Percentiles rank a stretch among this genome's conserved stretches.
These are phyloP conservation scores for Podospora pseudopauciseta DNA, from an alignment of 495 filamentous ascomycete species.

Conservation along the genomic window DNA sequence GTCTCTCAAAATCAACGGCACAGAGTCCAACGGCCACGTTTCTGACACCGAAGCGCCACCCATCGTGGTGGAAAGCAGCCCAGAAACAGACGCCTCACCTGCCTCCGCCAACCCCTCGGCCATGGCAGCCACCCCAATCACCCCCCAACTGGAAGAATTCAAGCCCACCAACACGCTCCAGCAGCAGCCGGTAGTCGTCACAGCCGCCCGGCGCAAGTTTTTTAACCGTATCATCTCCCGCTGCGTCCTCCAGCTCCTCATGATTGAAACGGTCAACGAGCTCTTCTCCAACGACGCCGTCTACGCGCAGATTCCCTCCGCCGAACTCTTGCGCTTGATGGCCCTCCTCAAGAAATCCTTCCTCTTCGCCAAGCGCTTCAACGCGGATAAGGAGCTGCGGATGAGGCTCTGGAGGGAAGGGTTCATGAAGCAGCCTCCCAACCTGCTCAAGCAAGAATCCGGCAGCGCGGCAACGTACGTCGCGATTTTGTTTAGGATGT, in stretches of 20 bases:
- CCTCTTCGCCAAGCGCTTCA: conserved; percentile 94
- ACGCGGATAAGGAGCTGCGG: conserved; percentile 90
- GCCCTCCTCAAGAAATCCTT: conserved; percentile 88
- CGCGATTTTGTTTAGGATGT: conserved; percentile 92
- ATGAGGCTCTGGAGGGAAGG: conserved; percentile 94
- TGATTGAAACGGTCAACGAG: conserved; percentile 99
- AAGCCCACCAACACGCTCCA: conserved; percentile 67
- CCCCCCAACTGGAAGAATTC: conserved; percentile 78
- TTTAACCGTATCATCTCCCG: conserved; percentile 99
- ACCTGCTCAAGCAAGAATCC: conserved; percentile 95
- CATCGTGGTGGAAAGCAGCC: not conserved
- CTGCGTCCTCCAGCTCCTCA: conserved; percentile 93
- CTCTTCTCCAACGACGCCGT: conserved; percentile 96
- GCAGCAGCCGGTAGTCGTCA: conserved; percentile 87
- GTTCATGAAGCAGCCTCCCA: conserved; percentile 99
- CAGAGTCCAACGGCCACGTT: conserved; percentile 36
- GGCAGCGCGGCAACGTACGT: conserved; percentile 92
- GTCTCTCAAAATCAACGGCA: conserved; percentile 61
- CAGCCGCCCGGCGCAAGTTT: conserved; percentile 86
- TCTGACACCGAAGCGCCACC: conserved; percentile 13
- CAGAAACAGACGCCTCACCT: conserved; percentile 5
- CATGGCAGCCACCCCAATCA: conserved; percentile 25
- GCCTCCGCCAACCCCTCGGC: conserved; percentile 19
- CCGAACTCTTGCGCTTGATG: conserved; percentile 89
- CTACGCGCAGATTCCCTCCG: conserved; percentile 85